Evolutionary conservation across 768 basidiomycete genomes (phyloP), one percentile per base, ranked within the genome.

Genomic region (Chiua virens): DNA sequence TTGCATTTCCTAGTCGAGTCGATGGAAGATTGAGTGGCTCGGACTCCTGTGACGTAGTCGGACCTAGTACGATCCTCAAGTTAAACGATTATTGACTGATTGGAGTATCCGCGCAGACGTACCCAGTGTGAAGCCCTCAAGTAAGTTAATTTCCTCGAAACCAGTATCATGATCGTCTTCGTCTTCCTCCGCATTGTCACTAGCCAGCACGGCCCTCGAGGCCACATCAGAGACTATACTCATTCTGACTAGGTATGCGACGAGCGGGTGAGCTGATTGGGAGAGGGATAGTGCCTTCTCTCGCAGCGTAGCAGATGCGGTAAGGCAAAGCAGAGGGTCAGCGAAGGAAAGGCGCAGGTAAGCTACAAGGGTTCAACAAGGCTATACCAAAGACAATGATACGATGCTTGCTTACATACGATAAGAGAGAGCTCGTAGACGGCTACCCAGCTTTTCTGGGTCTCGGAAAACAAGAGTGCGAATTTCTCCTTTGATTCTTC

Each of bases 251-350:
- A 67, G 52, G 57, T 57, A 71, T 51, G 48, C 53, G 18, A 64
- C 55, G 23, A 81, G 58, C 1, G 69, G 61, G 45, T 67, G 58
- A 27, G 73, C 59, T 6, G 67, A 64, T 7, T 78, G 68, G 3
- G 76, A 79, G 13, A 77, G 58, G 14, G 77, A 68, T 8, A 89
- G 64, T 0, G 86, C 80, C 59, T 83, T 89, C 21, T 95, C 91
- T 43, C 93, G 81, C n/a, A 96, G 72, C 1, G 93, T 97, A n/a
- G 85, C 78, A 3, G 89, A 92, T 4, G 86, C 77, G 1, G 93
- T 97, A 25, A 97, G 69, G 60, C 87, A 92, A 23, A 97, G 78
- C 11, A 96, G 68, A 10, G 93, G 93, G 53, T 93, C 82, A 3
- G 73, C 60, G 42, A 87, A 80, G 30, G 78, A 74, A 15, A 92